Evolutionary conservation across 441 rosid species (phyloP), one percentile per base, ranked within the genome.

Genomic region (Adansonia madagascariensis): DNA sequence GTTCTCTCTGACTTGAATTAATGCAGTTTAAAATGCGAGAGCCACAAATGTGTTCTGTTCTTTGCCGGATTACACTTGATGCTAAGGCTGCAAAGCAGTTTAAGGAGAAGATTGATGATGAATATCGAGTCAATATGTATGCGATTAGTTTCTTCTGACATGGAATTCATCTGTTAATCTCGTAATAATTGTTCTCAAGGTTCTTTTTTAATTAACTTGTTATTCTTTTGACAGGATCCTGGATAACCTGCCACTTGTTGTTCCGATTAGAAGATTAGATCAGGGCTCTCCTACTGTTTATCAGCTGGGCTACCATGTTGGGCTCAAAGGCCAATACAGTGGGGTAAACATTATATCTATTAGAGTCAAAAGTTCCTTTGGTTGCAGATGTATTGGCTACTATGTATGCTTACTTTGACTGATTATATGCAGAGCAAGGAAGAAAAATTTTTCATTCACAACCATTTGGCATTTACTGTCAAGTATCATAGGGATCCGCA

Each of bases 191-290:
- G 43, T 71, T 70, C 46, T 46, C 31, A 55, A 50, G n/a, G 27
- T 61, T 60, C 46, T 65, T 64, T 14, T 9, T 53, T 82, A 47
- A 80, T 77, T 65, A 31, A 68, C 69, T 41, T 77, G 50, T 14
- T 1, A 75, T 77, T 64, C 31, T 17, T 71, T 56, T 77, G 67
- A 31, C 85, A 90, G 94, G 94, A 90, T 90, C 78, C 90, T 90
- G 14, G 94, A 90, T 75, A 90, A 90, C 75, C 92, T 90, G 66
- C 94, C 94, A 65, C 85, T 90, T 61, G 94, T 90, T 77, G 89
- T 90, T 50, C 94, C 94, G 15, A 80, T 90, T 9, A 84, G 81
- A 59, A 85, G 92, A 81, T 20, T 64, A 52, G 91, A 89, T 74
- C 94, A 85, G 74, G 90, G 88, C 24, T 39, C 91, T 82, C 82